These are phyloP conservation scores for Triadica sebifera DNA, from an alignment of 345 rosid genomes.

Conservation along the genomic window DNA sequence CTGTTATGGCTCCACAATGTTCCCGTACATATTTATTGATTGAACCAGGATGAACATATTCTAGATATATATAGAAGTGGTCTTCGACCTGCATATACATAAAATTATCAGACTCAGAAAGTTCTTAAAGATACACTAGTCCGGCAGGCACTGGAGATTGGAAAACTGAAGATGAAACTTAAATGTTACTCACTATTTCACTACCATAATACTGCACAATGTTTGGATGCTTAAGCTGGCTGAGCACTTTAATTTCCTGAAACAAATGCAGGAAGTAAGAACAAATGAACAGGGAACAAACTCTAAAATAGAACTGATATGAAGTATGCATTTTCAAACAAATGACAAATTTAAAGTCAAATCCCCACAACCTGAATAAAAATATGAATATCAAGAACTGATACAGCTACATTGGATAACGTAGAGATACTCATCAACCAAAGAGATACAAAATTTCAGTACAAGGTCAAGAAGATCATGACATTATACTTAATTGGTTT, in stretches of 20 bases:
- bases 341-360: background rate
- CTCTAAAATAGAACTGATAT: background rate
- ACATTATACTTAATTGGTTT: background rate
- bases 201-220: conserved; percentile 98
- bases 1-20: conserved; percentile 91
- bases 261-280: conserved; percentile 23
- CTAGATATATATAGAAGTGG: conserved; percentile 80
- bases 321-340: background rate
- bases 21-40: conserved; percentile 80
- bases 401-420: background rate
- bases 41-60: conserved; percentile 97
- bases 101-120: conserved; percentile 16
- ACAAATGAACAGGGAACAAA: background rate
- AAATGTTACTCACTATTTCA: conserved; percentile 71
- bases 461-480: background rate
- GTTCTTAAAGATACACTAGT: conserved; percentile 5
- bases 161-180: conserved; percentile 14
- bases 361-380: background rate
- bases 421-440: background rate
- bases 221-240: conserved; percentile 89
- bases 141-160: conserved; percentile 1
- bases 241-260: conserved; percentile 91
- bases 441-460: background rate
- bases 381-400: background rate
- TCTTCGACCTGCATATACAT: conserved; percentile 60